A percentile compares a stretch with the other conserved stretches of the same genome.
Conservation (phyloP, 345 rosid genomes). For the Syzygium jambos region DNA sequence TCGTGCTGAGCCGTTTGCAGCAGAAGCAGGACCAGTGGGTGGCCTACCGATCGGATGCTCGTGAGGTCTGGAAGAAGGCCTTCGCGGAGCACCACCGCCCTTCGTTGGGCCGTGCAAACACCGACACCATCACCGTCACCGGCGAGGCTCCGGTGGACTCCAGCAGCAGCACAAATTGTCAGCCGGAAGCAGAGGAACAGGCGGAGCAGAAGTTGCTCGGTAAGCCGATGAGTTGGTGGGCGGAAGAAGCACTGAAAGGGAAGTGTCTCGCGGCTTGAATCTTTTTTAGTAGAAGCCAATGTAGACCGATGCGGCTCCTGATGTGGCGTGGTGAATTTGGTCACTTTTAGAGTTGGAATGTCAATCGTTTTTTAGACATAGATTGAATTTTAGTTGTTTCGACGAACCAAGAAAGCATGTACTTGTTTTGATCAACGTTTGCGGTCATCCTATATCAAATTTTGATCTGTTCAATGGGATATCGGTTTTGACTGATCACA, state of each 20-base stretch:
- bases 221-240: neutral
- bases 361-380: neutral
- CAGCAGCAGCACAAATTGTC: neutral
- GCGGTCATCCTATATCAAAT: neutral
- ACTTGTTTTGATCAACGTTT: neutral
- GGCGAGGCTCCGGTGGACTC: neutral
- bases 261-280: neutral
- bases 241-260: neutral
- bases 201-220: neutral
- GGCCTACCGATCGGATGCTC: neutral
- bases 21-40: neutral
- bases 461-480: neutral
- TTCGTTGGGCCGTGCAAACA: neutral
- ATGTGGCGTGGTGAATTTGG: neutral
- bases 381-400: neutral
- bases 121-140: neutral
- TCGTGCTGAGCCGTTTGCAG: neutral
- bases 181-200: neutral
- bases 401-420: neutral
- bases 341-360: neutral
- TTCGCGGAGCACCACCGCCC: neutral
- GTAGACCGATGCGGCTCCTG: neutral
- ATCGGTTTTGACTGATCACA: neutral
- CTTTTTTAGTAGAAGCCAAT: neutral
- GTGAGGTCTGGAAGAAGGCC: neutral